These are phyloP conservation scores for Azolla pinnata DNA, from an alignment of 75 land plant genomes.

Conservation along the genomic window DNA sequence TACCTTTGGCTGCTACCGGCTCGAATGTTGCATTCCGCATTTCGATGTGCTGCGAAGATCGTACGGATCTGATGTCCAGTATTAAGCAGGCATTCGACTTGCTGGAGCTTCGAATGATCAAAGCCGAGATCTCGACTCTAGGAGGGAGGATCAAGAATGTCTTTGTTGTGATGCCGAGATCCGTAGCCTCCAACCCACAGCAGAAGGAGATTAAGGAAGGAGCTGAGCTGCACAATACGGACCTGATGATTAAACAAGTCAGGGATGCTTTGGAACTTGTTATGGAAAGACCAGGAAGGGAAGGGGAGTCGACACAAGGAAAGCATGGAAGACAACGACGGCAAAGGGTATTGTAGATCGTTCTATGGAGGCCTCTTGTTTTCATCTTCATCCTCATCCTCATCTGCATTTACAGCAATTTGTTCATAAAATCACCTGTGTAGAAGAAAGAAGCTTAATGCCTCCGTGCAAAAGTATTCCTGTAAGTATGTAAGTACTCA, in stretches of 20 bases:
- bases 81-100: slow-evolving; percentile 37
- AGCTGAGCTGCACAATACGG: background rate
- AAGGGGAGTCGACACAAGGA: no score
- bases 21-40: slow-evolving; percentile 16
- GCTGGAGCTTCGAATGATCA: slow-evolving; percentile 32
- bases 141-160: slow-evolving; percentile 56
- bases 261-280: slow-evolving; percentile 30
- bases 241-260: slow-evolving; percentile 1
- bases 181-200: slow-evolving; percentile 4
- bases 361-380: no score
- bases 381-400: no score
- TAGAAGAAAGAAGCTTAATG: no score
- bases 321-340: no score
- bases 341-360: no score
- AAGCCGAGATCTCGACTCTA: slow-evolving; percentile 53
- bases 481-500: no score
- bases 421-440: no score
- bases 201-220: slow-evolving; percentile 6
- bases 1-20: background rate
- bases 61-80: slow-evolving; percentile 55
- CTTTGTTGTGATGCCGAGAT: slow-evolving; percentile 20
- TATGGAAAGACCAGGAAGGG: slow-evolving; percentile 15
- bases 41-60: slow-evolving; percentile 60
- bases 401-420: no score
- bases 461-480: no score